Base-by-base conservation (phyloP, 768 basidiomycete genomes). In the Mycena vulgaris region DNA sequence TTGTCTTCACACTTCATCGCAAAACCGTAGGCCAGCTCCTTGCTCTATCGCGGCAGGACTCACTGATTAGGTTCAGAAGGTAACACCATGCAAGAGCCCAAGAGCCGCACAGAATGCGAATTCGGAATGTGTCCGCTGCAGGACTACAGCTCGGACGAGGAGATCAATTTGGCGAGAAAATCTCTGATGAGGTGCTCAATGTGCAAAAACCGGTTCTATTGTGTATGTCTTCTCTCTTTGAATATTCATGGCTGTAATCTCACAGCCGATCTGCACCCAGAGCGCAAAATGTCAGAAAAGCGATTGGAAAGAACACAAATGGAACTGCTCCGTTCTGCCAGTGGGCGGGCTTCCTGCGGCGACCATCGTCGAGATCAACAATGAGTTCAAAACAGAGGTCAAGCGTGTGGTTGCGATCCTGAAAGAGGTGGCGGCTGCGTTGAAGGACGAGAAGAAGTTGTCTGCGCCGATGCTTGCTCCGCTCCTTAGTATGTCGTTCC, bases 201-300 rank as follows among this genome's bases (percentile, higher is more conserved):
- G 59, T 68, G 67, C 60, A 68, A 68, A 49, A 68, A 68, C 37
- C 67, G 67, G 25, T 68, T 68, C 60, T 68, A 68, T 40, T 68
- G 67, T 19, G 67, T 68, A 61, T 59, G 53, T 56, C 17, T 56
- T 37, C 51, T 62, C 39, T 52, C 37, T 39, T 31, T 52, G 47
- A 53, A 55, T 39, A 25, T 57, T 49, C 60, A 45, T 35, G 30
- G 52, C 53, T 55, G 52, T 55, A 35, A 52, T 31, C 65, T 66
- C 56, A 66, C 39, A 21, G 27, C 48, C 31, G 9, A 47, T 56
- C 39, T 68, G 47, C 27, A 40, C 39, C 33, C 23, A 68, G 67
- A 68, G 67, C 45, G 42, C 67, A 39, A 61, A 57, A 40, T 68
- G 67, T 40, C 67, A 68, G 60, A 68, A 63, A 57, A 61, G 21